These are phyloP conservation scores for Nemania serpens DNA, from an alignment of 2,329 filamentous ascomycete species.

Conservation along the genomic window DNA sequence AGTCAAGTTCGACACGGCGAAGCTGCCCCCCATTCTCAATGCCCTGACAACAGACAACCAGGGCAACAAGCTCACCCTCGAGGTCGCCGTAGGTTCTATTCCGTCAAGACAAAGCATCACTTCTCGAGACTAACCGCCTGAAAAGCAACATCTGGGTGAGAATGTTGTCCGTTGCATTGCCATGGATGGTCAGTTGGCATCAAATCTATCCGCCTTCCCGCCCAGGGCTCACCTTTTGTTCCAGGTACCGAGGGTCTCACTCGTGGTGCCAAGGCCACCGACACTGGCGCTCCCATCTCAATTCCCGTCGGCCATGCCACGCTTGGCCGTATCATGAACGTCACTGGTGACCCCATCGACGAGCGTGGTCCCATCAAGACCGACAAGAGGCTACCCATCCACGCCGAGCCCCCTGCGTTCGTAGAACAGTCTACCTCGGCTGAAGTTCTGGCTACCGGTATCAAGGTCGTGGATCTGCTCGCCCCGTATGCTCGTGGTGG, in stretches of 20 bases:
- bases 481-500: slow-evolving; percentile 99
- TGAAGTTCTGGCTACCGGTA: slow-evolving; percentile 97
- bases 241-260: slow-evolving; percentile 98
- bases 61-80: slow-evolving; percentile 91
- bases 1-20: slow-evolving; percentile 97
- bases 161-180: slow-evolving; percentile 99
- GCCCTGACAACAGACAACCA: slow-evolving; percentile 90
- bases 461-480: slow-evolving; percentile 99
- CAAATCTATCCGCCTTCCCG: slow-evolving; percentile 26
- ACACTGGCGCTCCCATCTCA: slow-evolving; percentile 94
- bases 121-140: slow-evolving; percentile 28
- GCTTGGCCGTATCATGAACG: slow-evolving; percentile 99
- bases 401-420: slow-evolving; percentile 92
- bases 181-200: slow-evolving; percentile 84
- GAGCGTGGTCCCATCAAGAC: slow-evolving; percentile 98
- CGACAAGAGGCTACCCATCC: slow-evolving; percentile 85
- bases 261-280: slow-evolving; percentile 81
- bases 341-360: slow-evolving; percentile 99
- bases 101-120: slow-evolving; percentile 6
- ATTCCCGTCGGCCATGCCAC: slow-evolving; percentile 93
- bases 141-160: slow-evolving; percentile 98
- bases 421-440: slow-evolving; percentile 93
- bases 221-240: slow-evolving; percentile 31
- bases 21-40: slow-evolving; percentile 97
- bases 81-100: slow-evolving; percentile 78